phyloP scores from a whole-genome alignment of 352 stramenopile species.

The Globisporangium spiculum region DNA sequence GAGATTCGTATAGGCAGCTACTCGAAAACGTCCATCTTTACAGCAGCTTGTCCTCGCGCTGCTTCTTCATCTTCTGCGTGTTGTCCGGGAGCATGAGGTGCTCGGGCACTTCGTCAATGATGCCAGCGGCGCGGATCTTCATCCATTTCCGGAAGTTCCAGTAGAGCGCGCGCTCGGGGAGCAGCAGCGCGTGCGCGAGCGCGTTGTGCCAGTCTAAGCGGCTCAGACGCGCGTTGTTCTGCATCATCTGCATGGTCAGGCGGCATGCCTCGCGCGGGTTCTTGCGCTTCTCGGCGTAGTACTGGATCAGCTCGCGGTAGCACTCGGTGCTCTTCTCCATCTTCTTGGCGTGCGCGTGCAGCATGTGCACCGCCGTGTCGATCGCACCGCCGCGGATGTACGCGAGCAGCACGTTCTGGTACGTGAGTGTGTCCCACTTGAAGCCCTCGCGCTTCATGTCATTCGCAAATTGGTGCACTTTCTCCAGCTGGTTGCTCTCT shows the following conservation, averaged over 20 bases:
- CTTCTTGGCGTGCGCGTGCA: slow-evolving; percentile 64
- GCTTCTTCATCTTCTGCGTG: slow-evolving; percentile 23
- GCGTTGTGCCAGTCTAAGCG: slow-evolving; percentile 79
- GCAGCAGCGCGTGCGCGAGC: slow-evolving; percentile 50
- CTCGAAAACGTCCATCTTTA: neutral
- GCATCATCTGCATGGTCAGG: slow-evolving; percentile 86
- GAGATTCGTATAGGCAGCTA: too few species aligned
- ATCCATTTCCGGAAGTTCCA: slow-evolving; percentile 90
- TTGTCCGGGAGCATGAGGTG: slow-evolving; percentile 57
- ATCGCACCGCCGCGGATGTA: slow-evolving; percentile 57
- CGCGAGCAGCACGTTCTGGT: slow-evolving; percentile 61
- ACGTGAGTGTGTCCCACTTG: slow-evolving; percentile 68
- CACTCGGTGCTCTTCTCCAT: slow-evolving; percentile 70
- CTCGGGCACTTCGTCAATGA: slow-evolving; percentile 51
- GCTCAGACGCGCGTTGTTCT: slow-evolving; percentile 71
- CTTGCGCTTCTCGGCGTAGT: slow-evolving; percentile 62
- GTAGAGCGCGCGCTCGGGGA: slow-evolving; percentile 67
- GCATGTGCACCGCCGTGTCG: slow-evolving; percentile 61
- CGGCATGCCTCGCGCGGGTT: slow-evolving; percentile 63
- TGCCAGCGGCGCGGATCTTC: slow-evolving; percentile 55
- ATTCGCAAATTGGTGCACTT: slow-evolving; percentile 48
- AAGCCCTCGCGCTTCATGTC: slow-evolving; percentile 60
- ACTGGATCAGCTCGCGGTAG: slow-evolving; percentile 69
- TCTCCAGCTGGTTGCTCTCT: slow-evolving; percentile 51
- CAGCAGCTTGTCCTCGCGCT: slow-evolving; percentile 16